Evolutionary conservation across 1,139 yeast species (phyloP), one percentile per base, ranked within the genome.

Genomic region (Kodamaea ohmeri): DNA sequence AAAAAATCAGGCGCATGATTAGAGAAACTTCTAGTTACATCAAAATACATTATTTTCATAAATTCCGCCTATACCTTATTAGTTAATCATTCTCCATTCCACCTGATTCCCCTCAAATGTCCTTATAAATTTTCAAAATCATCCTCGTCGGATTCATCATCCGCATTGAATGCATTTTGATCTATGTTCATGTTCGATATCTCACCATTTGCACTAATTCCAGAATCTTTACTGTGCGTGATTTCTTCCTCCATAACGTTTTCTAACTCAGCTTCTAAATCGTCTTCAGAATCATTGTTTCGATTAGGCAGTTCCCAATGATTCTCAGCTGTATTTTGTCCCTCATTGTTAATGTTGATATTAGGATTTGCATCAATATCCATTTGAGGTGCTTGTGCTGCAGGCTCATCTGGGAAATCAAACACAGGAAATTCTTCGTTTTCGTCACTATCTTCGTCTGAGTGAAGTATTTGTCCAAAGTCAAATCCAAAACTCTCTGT

Each of bases 401-500:
- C 30, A 15, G 19, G 30, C 4, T 30, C 28, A 31, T 39, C 42
- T 35, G 41, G 41, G 38, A 48, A 47, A 29, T 49, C 49, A 38
- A 50, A 46, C 17, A 44, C 46, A 3, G 53, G 56, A 26, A 49
- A 41, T n/a, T 37, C 41, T 17, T 40, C 42, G 9, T 38, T 43
- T 6, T 45, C 51, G 22, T 51, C 55, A 13, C 52, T 55, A 4
- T 54, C 58, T 17, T 51, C 58, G 49, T 52, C 53, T n/a, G 56
- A 45, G 25, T 55, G 54, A 30, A 48, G 49, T 36, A 51, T 46
- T 19, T 47, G 50, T 25, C 57, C 52, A 45, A 65, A 63, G 34
- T 57, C 54, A 45, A 67, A 65, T 4, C 65, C 65, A 45, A 63
- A 59, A 25, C 44, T 42, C 22, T 42, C 35, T 13, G 40, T 25